These are phyloP conservation scores for Talaromyces sp. DNA, from an alignment of 2,329 filamentous ascomycete genomes.

Conservation along the genomic window DNA sequence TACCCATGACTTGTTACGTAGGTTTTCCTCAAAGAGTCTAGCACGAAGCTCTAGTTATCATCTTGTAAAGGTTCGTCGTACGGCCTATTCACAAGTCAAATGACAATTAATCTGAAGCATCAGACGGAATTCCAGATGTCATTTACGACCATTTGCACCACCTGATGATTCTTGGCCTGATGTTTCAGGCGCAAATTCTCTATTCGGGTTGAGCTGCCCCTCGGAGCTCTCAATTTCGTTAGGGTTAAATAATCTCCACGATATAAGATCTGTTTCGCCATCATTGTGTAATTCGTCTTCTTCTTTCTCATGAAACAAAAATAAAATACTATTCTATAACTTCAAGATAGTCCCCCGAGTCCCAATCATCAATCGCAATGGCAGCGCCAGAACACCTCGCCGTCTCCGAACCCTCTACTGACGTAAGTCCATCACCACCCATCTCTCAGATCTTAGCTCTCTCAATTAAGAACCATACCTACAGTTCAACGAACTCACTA, in stretches of 20 bases:
- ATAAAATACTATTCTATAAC: neutral
- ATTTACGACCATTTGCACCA: too few species aligned
- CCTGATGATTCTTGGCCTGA: neutral
- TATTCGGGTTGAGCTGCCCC: conserved; percentile 18
- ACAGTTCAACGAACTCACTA: neutral
- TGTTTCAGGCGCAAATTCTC: neutral
- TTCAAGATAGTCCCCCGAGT: neutral
- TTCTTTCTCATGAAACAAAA: neutral
- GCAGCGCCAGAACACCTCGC: conserved; percentile 2
- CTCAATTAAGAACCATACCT: neutral
- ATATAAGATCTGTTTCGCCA: neutral
- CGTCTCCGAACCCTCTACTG: conserved; percentile 8
- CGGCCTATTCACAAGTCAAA: too few species aligned
- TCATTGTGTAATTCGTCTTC: neutral
- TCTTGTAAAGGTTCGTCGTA: too few species aligned
- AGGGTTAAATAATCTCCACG: neutral
- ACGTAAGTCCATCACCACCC: conserved; percentile 11
- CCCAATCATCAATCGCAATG: conserved; percentile 5
- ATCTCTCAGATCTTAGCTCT: neutral
- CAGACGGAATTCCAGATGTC: neutral
- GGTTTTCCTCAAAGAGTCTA: too few species aligned
- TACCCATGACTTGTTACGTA: too few species aligned
- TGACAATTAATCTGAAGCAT: too few species aligned
- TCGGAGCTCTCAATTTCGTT: neutral
- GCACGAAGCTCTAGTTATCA: too few species aligned